Evolutionary conservation across 1,284 basidiomycete genomes (phyloP).

Genomic region (Ganoderma boninense): DNA sequence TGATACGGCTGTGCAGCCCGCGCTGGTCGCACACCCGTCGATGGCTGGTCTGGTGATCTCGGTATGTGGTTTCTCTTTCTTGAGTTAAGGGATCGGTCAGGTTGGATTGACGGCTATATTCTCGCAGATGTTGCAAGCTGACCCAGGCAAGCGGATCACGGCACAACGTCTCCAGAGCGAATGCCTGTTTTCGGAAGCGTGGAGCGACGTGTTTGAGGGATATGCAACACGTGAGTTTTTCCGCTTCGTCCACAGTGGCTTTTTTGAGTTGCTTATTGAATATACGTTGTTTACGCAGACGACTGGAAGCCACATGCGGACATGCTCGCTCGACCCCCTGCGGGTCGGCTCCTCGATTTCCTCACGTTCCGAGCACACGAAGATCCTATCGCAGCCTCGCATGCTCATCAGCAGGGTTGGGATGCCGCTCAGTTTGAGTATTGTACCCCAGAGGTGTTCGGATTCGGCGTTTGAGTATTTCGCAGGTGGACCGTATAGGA

Average conservation of each 20-base stretch:
- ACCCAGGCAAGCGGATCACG: neutral
- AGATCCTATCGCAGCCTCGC: neutral
- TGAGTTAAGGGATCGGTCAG: neutral
- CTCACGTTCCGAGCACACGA: neutral
- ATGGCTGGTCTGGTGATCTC: neutral
- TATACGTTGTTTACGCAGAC: neutral
- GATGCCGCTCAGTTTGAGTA: constrained; percentile 1
- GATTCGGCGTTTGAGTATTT: neutral
- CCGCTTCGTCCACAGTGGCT: neutral
- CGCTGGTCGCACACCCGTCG: neutral
- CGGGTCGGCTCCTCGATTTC: neutral
- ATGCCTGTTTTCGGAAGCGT: neutral
- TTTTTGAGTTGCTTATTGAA: neutral
- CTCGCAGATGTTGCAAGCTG: constrained; percentile 29
- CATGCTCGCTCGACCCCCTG: neutral
- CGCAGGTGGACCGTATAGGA: neutral
- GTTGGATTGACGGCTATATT: neutral
- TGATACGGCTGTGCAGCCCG: neutral
- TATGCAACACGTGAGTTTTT: neutral
- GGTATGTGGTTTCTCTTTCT: neutral
- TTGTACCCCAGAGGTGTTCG: neutral
- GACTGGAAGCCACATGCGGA: neutral
- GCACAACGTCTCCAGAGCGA: neutral
- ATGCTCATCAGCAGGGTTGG: neutral
- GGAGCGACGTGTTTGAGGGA: constrained; percentile 15